Evolutionary conservation across 768 basidiomycete species (phyloP), one percentile per base, ranked within the genome.

Genomic region (Kwoniella botswanensis): DNA sequence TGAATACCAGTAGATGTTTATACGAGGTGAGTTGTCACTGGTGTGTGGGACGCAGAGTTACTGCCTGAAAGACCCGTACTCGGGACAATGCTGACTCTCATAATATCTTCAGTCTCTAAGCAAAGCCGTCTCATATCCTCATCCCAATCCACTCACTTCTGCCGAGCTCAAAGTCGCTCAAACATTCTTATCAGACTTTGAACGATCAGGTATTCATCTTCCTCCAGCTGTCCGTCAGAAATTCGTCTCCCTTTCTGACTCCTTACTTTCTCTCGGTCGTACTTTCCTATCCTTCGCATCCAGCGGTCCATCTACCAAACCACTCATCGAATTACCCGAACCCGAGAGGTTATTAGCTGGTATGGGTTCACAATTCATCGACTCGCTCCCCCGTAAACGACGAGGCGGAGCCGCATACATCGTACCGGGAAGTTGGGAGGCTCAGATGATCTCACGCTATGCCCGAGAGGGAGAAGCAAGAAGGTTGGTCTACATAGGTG

Each of bases 151-250:
- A 3, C 62, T 84, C 22, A 73, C 80, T 1, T 56, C 72, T 5
- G 75, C 82, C 7, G 84, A 84, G 63, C 67, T 69, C 12, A 79
- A 79, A 73, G 79, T 95, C 6, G 94, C 97, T 35, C 87, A 92
- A 24, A 95, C 95, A 71, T 98, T 98, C 84, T 91, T 93, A 88
- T 88, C 92, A 58, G 97, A 98, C 86, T 99, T 99, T 84, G 93
- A 97, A 81, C 94, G 94, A 83, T 98, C 95, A 15, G 96, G 93
- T 10, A 95, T 98, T 72, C 88, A 95, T 81, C 87, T 99, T 13
- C 91, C 93, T 11, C 88, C 90, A 0, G 86, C 86, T 11, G 87
- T 93, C 75, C 88, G 97, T 52, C 86, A 89, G 44, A 89, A 88
- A 71, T 98, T 97, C 73, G 94, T 99, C 18, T 88, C 91, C 1